phyloP scores from a whole-genome alignment of 164 flowering plant species.

The grape (Vitis vinifera) region ASM3070453v1 NC_081810.1:16896501-16897000 shows the following conservation, averaged over 20 bases:
- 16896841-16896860: conserved; percentile 38
- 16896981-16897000: not conserved
- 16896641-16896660: too few species aligned
- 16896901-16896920: conserved; percentile 89
- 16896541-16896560: too few species aligned
- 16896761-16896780: conserved; percentile 2
- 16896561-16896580: too few species aligned
- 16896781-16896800: too few species aligned
- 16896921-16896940: conserved; percentile 97
- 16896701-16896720: conserved; percentile 72
- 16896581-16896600: too few species aligned
- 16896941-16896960: conserved; percentile 69
- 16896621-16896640: too few species aligned
- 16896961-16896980: not conserved
- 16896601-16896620: too few species aligned
- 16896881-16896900: conserved; percentile 86
- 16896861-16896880: conserved; percentile 97
- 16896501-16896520: conserved; percentile 65
- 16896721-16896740: conserved; percentile 80
- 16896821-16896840: too few species aligned
- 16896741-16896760: conserved; percentile 8
- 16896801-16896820: too few species aligned
- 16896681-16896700: not conserved
- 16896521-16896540: not conserved
- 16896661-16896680: too few species aligned